Percentiles rank a stretch among this genome's conserved stretches.
Evolutionary conservation across 2,329 filamentous ascomycete genomes (phyloP).

Genomic region (Penicillium sp.): DNA sequence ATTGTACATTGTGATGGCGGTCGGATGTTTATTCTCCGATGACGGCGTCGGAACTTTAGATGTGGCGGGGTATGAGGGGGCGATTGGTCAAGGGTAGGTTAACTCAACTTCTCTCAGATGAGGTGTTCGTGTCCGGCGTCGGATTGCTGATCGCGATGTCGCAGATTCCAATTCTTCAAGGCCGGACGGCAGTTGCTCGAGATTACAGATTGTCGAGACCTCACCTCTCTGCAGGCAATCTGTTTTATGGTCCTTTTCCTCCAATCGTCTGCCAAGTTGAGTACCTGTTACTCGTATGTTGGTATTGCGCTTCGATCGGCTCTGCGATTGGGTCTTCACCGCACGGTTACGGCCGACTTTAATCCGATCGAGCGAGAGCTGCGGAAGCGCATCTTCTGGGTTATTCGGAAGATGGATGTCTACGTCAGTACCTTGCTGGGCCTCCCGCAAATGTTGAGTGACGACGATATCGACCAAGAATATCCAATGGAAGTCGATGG

Average conservation of each 20-base stretch:
- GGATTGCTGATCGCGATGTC: not conserved
- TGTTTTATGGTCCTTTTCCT: slow-evolving; percentile 81
- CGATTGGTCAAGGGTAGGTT: slow-evolving; percentile 60
- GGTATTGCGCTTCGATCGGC: slow-evolving; percentile 76
- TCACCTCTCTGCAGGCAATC: slow-evolving; percentile 73
- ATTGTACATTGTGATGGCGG: slow-evolving; percentile 69
- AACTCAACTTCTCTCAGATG: not conserved
- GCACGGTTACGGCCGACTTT: slow-evolving; percentile 68
- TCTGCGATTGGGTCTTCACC: slow-evolving; percentile 77
- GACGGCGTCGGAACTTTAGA: slow-evolving; percentile 56
- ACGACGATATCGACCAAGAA: slow-evolving; percentile 56
- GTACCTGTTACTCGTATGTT: slow-evolving; percentile 78
- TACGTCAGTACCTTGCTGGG: slow-evolving; percentile 56
- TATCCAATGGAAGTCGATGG: slow-evolving; percentile 52
- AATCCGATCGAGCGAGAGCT: slow-evolving; percentile 74
- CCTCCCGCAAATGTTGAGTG: slow-evolving; percentile 53
- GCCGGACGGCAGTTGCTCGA: slow-evolving; percentile 67
- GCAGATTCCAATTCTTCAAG: slow-evolving; percentile 74
- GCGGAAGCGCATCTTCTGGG: slow-evolving; percentile 66
- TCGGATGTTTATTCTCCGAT: slow-evolving; percentile 73
- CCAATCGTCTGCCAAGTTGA: slow-evolving; percentile 76
- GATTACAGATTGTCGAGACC: slow-evolving; percentile 68
- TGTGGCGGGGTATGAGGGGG: slow-evolving; percentile 52
- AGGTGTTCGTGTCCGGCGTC: not conserved
- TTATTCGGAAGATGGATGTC: slow-evolving; percentile 55